Evolutionary conservation across 768 basidiomycete species (phyloP), one percentile per base, ranked within the genome.

Genomic region (Leccinellum albellum): DNA sequence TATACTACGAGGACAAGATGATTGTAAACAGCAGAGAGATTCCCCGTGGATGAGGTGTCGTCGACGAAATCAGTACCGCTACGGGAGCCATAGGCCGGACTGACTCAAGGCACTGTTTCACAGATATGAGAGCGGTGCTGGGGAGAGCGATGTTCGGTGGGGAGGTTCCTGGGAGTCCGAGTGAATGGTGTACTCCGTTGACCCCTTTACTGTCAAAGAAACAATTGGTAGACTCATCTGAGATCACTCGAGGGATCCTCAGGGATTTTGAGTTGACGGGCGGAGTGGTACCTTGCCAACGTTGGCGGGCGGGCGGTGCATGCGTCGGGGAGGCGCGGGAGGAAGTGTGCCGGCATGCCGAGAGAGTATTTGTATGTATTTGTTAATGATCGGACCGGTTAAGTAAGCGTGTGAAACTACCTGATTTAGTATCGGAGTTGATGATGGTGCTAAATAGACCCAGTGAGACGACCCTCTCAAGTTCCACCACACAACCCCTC

Each of bases 401-500:
- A 67, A 23, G 44, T 70, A 63, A 64, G 23, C 61, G 65, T 70
- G 70, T 58, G 67, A 71, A 59, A 45, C 21, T 56, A 31, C 47
- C 40, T 20, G 10, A 40, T 20, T 10, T 40, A 17, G 40, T 42
- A 24, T 49, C 40, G 58, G 51, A 40, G 61, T 33, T 54, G 48
- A 23, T 23, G 44, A 44, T 23, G 1, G 51, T n/a, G 61, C 68
- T 72, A 70, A 72, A 72, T 70, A 72, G 66, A 49, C 47, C 15
- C n/a, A 40, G 3, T 1, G 9, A 53, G 50, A n/a, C n/a, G 15
- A 5, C 50, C 44, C 51, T 48, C 57, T 61, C 58, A 35, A 40
- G 17, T 55, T 45, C 44, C 44, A 52, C 50, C 24, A n/a, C n/a
- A n/a, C 15, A 42, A 50, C 29, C 23, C 50, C 46, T 32, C 57